phyloP scores from a whole-genome alignment of 1,284 basidiomycete species.

The Boletus sp. region DNA sequence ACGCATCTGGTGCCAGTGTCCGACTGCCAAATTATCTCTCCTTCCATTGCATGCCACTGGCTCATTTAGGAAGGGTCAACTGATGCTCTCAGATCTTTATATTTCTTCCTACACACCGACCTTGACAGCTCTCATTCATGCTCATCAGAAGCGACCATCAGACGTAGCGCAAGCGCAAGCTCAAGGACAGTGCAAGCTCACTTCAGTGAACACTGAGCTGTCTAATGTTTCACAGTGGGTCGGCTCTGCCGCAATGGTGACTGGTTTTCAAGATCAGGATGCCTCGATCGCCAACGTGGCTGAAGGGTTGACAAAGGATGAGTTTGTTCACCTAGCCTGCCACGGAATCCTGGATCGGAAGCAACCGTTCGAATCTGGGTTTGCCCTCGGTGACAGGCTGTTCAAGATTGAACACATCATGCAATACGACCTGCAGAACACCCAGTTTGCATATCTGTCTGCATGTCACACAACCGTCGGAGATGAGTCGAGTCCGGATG shows the following conservation, averaged over 20 bases:
- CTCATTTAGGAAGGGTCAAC: not conserved
- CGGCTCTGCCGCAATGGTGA: not conserved
- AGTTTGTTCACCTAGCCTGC: conserved; percentile 10
- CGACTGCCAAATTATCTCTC: conserved; percentile 28
- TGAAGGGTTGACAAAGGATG: not conserved
- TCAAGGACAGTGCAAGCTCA: not conserved
- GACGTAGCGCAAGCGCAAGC: not conserved
- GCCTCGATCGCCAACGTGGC: not conserved
- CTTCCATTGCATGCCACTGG: conserved; percentile 26
- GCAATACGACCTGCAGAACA: not conserved
- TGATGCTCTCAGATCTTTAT: conserved; percentile 24
- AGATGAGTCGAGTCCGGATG: too few relatives aligned
- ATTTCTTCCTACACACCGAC: conserved; percentile 36
- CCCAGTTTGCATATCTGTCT: conserved; percentile 30
- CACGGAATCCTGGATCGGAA: conserved; percentile 8
- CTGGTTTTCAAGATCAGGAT: not conserved
- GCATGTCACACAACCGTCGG: not conserved
- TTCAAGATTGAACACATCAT: conserved; percentile 22
- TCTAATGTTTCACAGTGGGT: not conserved
- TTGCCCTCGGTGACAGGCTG: conserved; percentile 16
- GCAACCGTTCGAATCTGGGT: conserved; percentile 13
- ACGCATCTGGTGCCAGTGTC: conserved; percentile 41
- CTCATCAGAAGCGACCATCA: not conserved
- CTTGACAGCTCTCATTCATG: conserved; percentile 21
- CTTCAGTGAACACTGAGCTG: not conserved